Base-by-base conservation (phyloP, 208 protist species). In the Acanthamoeba castellanii region DNA sequence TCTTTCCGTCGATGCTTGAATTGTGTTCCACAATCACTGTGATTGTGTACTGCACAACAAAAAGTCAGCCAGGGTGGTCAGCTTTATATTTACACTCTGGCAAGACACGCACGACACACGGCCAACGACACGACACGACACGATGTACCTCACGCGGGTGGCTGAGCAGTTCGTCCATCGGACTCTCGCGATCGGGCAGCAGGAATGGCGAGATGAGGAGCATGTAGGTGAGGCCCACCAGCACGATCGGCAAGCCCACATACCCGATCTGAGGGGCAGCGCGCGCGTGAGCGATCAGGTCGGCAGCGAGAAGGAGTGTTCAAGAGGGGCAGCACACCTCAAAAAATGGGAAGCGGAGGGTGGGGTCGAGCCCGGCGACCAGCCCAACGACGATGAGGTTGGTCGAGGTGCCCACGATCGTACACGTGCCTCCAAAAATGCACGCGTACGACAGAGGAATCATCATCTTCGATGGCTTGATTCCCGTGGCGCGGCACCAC, bases 321-420 rank as follows among this genome's bases (percentile, higher is more conserved):
- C 3, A 22, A 66, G 32, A 64, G 50, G 50, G 32, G 37, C 30
- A 68, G 27, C 45, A 0, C 7, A 94, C 92, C 78, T 94, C 92
- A 30, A 95, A 95, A 55, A 95, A 95, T 9, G 81, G 81, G 22
- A 95, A 81, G 14, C 45, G 22, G 13, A 93, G 57, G 11, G 32
- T 52, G 50, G 93, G 81, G 32, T 95, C 55, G 32, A 22, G 11
- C 7, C 89, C 18, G 22, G n/a, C 0, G 37, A 59, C 90, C 25
- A 95, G n/a, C 18, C 95, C 95, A 16, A 82, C 32, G 61, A 91
- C 90, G 30, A 95, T 85, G 30, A 95, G 74, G 55, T 95, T 95
- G 78, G 95, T 95, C 50, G 64, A 87, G 11, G 95, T 95, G 59
- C 95, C 95, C 25, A 95, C 92, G 55, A 95, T 74, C 8, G 90